Evolutionary conservation across 2,329 filamentous ascomycete species (phyloP).

Genomic region (Aspergillus versicolor): DNA sequence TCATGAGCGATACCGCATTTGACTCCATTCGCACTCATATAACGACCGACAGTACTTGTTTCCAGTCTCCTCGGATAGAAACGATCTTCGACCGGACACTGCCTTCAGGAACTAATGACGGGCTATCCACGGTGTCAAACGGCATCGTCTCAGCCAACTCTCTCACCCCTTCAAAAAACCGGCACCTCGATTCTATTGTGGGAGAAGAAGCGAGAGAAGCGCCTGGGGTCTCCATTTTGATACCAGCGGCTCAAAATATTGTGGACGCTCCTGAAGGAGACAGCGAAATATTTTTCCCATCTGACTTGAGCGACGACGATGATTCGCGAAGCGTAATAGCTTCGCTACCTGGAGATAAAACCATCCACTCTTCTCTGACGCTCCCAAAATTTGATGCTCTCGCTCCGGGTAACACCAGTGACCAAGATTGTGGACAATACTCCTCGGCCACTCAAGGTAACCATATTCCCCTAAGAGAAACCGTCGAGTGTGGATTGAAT

Average conservation of each 20-base stretch:
- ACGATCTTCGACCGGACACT: slow-evolving; percentile 62
- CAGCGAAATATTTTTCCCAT: slow-evolving; percentile 22
- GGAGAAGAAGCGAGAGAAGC: slow-evolving; percentile 25
- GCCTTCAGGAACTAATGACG: slow-evolving; percentile 35
- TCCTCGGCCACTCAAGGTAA: slow-evolving; percentile 2
- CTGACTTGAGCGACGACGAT: slow-evolving; percentile 25
- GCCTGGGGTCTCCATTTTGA: slow-evolving; percentile 12
- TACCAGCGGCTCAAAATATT: slow-evolving; percentile 12
- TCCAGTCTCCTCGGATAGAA: slow-evolving; percentile 59
- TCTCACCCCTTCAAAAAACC: slow-evolving; percentile 33
- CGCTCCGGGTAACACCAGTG: slow-evolving; percentile 9
- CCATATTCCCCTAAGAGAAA: slow-evolving; percentile 5
- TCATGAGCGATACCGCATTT: slow-evolving; percentile 61
- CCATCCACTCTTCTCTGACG: slow-evolving; percentile 8
- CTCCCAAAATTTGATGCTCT: slow-evolving; percentile 7
- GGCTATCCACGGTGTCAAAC: slow-evolving; percentile 46
- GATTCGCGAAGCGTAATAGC: slow-evolving; percentile 30
- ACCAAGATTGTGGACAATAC: slow-evolving; percentile 3
- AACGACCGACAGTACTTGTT: slow-evolving; percentile 53
- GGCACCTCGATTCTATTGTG: slow-evolving; percentile 19
- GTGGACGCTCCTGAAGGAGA: slow-evolving; percentile 16
- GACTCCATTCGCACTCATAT: slow-evolving; percentile 63
- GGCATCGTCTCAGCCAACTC: slow-evolving; percentile 50
- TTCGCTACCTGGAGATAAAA: slow-evolving; percentile 25
- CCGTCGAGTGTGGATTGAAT: slow-evolving; percentile 15